Percentiles rank a stretch among this genome's conserved stretches.
Conservation (phyloP, 2,329 filamentous ascomycete species). For the Phyllosticta ampelicida region DNA sequence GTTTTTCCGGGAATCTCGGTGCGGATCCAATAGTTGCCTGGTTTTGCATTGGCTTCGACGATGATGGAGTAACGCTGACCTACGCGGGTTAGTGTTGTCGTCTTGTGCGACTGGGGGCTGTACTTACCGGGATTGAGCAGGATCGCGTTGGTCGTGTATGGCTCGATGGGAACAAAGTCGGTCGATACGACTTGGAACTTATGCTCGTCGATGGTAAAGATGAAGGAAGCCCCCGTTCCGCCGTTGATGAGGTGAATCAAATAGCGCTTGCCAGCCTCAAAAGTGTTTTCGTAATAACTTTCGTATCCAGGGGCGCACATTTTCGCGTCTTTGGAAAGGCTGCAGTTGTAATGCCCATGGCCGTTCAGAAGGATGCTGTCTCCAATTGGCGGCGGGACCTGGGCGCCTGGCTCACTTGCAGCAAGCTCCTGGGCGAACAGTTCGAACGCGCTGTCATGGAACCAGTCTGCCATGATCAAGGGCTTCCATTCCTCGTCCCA, state of each 20-base stretch:
- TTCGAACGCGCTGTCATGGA: slow-evolving; percentile 31
- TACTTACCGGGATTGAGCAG: slow-evolving; percentile 12
- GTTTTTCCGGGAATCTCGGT: slow-evolving; percentile 13
- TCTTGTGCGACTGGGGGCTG: neutral
- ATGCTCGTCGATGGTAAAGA: slow-evolving; percentile 30
- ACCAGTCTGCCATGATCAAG: slow-evolving; percentile 52
- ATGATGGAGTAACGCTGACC: slow-evolving; percentile 37
- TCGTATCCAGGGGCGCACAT: slow-evolving; percentile 3
- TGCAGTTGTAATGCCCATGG: slow-evolving; percentile 4
- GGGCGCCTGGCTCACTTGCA: neutral
- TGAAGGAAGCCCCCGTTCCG: slow-evolving; percentile 27
- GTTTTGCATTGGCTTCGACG: slow-evolving; percentile 28
- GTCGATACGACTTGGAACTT: slow-evolving; percentile 25
- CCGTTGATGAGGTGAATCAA: slow-evolving; percentile 34
- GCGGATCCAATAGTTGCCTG: slow-evolving; percentile 20
- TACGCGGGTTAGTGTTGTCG: neutral
- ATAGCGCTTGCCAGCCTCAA: slow-evolving; percentile 30
- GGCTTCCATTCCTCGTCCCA: slow-evolving; percentile 49
- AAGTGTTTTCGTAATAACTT: slow-evolving; percentile 1
- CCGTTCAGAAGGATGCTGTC: slow-evolving; percentile 8
- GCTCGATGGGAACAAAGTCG: slow-evolving; percentile 28
- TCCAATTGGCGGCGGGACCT: neutral
- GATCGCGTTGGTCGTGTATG: slow-evolving; percentile 22
- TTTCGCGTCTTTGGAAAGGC: neutral
- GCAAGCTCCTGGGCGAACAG: slow-evolving; percentile 5